These are phyloP conservation scores for Heteromeles arbutifolia DNA, from an alignment of 306 rosid species.

Conservation along the genomic window DNA sequence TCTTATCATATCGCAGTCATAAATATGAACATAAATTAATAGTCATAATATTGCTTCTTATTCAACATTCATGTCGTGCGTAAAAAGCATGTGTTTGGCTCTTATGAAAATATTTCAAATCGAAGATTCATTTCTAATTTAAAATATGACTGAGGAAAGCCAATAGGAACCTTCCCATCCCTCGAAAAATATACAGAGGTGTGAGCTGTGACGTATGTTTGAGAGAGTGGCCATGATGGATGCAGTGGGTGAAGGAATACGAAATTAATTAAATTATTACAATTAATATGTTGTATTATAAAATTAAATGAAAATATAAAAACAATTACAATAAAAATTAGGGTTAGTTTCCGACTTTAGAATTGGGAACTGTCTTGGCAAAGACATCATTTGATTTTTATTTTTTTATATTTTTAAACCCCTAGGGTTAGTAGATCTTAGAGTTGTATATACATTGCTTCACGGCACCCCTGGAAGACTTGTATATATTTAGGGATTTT, in stretches of 20 bases:
- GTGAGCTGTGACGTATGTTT: not conserved
- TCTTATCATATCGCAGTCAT: not conserved
- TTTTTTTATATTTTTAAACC: no score
- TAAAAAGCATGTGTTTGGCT: constrained; percentile 7
- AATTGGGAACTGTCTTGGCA: no score
- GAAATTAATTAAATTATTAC: not conserved
- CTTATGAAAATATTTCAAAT: not conserved
- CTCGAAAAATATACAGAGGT: constrained; percentile 7
- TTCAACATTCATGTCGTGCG: not conserved
- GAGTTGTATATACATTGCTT: constrained; percentile 32
- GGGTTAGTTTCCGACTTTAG: no score
- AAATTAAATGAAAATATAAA: no score
- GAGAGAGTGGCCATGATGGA: constrained; percentile 15
- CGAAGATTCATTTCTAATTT: not conserved
- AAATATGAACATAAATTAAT: not conserved
- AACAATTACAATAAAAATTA: no score
- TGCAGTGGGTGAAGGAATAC: constrained; percentile 16
- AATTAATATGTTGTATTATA: not conserved
- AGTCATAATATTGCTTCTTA: not conserved
- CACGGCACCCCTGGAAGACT: constrained; percentile 48
- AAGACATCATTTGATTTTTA: no score
- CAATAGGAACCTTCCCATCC: constrained; percentile 16
- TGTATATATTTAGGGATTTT: not conserved
- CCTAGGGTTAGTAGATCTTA: no score
- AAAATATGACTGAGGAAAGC: constrained; percentile 20